phyloP scores from a whole-genome alignment of 257 asterid species.

The Ilex aquifolium region DNA sequence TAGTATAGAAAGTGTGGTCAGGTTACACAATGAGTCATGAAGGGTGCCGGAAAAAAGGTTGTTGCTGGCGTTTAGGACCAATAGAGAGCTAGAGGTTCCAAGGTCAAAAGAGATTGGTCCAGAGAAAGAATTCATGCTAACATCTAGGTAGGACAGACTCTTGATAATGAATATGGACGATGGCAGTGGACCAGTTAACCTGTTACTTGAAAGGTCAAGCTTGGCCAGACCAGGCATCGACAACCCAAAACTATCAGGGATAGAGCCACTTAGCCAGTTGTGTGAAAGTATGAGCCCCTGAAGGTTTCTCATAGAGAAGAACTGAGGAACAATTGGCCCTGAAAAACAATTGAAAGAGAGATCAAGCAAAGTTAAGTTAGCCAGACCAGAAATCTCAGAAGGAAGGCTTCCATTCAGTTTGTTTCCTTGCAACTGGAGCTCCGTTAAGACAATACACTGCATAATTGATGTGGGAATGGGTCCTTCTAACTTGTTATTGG shows the following conservation, averaged over 20 bases:
- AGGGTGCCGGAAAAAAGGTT: slow-evolving; percentile 45
- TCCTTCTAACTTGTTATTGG: slow-evolving; percentile 54
- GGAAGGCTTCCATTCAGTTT: slow-evolving; percentile 74
- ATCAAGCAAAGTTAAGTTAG: slow-evolving; percentile 48
- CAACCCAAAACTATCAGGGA: slow-evolving; percentile 37
- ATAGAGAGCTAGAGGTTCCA: slow-evolving; percentile 34
- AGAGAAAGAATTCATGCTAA: slow-evolving; percentile 53
- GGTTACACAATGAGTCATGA: slow-evolving; percentile 38
- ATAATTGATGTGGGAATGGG: slow-evolving; percentile 49
- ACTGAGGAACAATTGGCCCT: slow-evolving; percentile 31
- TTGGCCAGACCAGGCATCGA: slow-evolving; percentile 35
- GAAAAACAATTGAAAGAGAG: slow-evolving; percentile 57
- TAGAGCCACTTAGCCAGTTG: slow-evolving; percentile 43
- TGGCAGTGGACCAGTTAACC: slow-evolving; percentile 50
- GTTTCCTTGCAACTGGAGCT: slow-evolving; percentile 48
- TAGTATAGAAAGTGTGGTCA: slow-evolving; percentile 48
- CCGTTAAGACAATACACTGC: slow-evolving; percentile 44
- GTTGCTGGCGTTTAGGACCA: slow-evolving; percentile 57
- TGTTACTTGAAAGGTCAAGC: slow-evolving; percentile 59
- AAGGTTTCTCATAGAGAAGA: slow-evolving; percentile 37
- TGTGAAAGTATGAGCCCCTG: slow-evolving; percentile 76
- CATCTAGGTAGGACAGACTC: slow-evolving; percentile 56
- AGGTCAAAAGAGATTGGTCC: slow-evolving; percentile 30
- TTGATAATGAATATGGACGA: slow-evolving; percentile 37
- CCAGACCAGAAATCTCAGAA: slow-evolving; percentile 38